phyloP scores from a whole-genome alignment of 2,329 filamentous ascomycete species.

The Chlorencoelia australis region DNA sequence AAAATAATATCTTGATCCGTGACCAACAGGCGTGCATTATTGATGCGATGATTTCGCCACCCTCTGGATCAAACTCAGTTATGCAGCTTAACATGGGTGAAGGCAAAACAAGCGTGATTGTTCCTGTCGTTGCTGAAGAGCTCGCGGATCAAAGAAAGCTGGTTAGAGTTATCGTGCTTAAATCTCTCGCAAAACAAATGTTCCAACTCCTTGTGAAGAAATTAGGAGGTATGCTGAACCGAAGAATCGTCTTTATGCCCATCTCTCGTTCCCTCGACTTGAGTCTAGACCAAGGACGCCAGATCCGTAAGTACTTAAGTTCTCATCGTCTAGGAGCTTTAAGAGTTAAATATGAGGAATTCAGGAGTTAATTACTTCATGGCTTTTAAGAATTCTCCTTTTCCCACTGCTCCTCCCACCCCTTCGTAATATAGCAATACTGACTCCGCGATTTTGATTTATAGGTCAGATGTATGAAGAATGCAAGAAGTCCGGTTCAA shows the following conservation, averaged over 20 bases:
- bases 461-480: conserved; percentile 32
- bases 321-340: too few species aligned
- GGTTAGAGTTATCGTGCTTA: conserved; percentile 49
- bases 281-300: conserved; percentile 17
- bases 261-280: conserved; percentile 43
- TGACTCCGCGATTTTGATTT: too few species aligned
- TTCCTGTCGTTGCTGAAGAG: conserved; percentile 48
- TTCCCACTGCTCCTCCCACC: too few species aligned
- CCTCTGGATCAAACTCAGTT: conserved; percentile 35
- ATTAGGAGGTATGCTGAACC: conserved; percentile 44
- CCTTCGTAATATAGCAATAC: too few species aligned
- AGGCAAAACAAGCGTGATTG: conserved; percentile 60
- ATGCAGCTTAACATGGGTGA: conserved; percentile 66
- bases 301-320: too few species aligned
- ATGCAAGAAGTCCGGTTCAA: conserved; percentile 40
- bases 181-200: conserved; percentile 52
- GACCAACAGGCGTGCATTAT: conserved; percentile 41
- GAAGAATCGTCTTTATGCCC: conserved; percentile 46
- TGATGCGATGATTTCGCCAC: conserved; percentile 39
- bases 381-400: too few species aligned
- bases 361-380: too few species aligned
- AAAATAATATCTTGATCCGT: conserved; percentile 52
- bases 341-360: too few species aligned
- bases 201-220: conserved; percentile 42
- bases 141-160: conserved; percentile 42